Evolutionary conservation across 2,329 filamentous ascomycete species (phyloP).

Genomic region (Orbilia quercus): DNA sequence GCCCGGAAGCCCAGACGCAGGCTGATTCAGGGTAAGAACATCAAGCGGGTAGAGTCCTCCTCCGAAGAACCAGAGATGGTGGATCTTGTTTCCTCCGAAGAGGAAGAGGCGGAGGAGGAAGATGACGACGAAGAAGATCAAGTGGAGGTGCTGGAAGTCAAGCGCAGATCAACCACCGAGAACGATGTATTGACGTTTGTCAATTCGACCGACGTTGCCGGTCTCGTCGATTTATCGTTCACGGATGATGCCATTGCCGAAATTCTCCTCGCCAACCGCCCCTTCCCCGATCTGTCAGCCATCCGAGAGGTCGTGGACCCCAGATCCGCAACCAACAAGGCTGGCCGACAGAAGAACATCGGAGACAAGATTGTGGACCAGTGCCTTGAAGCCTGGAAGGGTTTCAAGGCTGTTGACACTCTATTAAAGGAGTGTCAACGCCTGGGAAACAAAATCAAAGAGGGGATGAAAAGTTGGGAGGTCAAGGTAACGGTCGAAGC

Average conservation of each 20-base stretch:
- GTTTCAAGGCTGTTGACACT: constrained; percentile 84
- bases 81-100: constrained; percentile 66
- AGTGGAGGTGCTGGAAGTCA: constrained; percentile 62
- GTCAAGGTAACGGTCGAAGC: constrained; percentile 71
- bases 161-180: constrained; percentile 62
- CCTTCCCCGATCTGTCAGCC: constrained; percentile 75
- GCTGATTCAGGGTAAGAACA: constrained; percentile 61
- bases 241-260: constrained; percentile 77
- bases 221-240: constrained; percentile 83
- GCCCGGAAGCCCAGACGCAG: constrained; percentile 63
- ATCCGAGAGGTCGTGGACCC: constrained; percentile 72
- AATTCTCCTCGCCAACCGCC: constrained; percentile 77
- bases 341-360: constrained; percentile 69
- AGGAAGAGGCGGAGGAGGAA: constrained; percentile 63
- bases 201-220: constrained; percentile 79
- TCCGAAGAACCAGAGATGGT: constrained; percentile 60
- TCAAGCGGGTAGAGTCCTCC: constrained; percentile 60
- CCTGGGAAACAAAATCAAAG: constrained; percentile 74
- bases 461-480: constrained; percentile 76
- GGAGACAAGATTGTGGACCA: constrained; percentile 76
- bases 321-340: constrained; percentile 65
- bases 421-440: constrained; percentile 80
- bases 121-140: constrained; percentile 61
- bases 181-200: constrained; percentile 79
- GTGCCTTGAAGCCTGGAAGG: constrained; percentile 77